Percentiles rank a stretch among this genome's conserved stretches.
phyloP scores from a whole-genome alignment of 495 filamentous ascomycete species.

The Copromyces sp. region DNA sequence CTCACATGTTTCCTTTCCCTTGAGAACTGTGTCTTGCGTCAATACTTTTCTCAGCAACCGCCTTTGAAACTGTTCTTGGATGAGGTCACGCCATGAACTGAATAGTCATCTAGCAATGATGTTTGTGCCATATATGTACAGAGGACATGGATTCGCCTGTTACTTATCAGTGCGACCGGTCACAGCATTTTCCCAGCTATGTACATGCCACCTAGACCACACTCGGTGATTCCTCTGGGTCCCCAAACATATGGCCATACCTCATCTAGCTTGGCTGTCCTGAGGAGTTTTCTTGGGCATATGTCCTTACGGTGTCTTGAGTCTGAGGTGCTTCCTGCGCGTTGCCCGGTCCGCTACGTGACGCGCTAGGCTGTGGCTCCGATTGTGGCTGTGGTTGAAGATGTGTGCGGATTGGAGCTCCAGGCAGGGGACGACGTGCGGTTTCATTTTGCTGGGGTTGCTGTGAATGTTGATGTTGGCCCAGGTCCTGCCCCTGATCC shows the following conservation, averaged over 20 bases:
- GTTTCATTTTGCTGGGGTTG: neutral
- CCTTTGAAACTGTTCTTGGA: neutral
- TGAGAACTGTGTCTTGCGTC: no score
- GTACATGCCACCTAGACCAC: neutral
- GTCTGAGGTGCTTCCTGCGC: neutral
- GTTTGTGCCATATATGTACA: neutral
- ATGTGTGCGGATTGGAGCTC: neutral
- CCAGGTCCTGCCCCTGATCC: neutral
- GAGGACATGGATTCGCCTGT: neutral
- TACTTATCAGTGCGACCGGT: neutral
- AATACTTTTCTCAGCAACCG: no score
- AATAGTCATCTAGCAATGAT: neutral
- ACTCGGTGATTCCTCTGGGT: neutral
- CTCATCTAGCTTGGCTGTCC: neutral
- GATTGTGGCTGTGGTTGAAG: neutral
- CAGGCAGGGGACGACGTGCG: neutral
- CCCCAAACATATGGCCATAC: neutral
- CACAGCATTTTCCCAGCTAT: neutral
- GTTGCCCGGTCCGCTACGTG: neutral
- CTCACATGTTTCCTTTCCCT: no score
- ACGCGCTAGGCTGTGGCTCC: neutral
- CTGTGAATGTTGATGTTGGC: neutral
- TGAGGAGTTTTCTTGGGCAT: neutral
- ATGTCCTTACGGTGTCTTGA: neutral
- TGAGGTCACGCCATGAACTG: neutral